Evolutionary conservation across 2,329 filamentous ascomycete genomes (phyloP).

Genomic region (Blastomyces parvus): DNA sequence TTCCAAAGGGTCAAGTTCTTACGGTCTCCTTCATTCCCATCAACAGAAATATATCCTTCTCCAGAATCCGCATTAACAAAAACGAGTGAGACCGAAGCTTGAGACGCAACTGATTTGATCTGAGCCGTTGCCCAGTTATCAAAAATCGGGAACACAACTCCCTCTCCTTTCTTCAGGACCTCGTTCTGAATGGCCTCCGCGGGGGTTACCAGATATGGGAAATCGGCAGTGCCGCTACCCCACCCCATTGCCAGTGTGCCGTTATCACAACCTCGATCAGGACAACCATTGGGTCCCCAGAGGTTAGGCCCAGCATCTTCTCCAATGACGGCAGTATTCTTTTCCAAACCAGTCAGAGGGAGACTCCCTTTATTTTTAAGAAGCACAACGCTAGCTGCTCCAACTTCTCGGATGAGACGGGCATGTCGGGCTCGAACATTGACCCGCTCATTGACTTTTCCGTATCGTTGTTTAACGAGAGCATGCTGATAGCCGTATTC

Average conservation of each 20-base stretch:
- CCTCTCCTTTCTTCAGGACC: slow-evolving; percentile 54
- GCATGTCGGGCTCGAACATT: slow-evolving; percentile 73
- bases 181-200: slow-evolving; percentile 56
- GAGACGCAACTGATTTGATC: slow-evolving; percentile 42
- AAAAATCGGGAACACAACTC: slow-evolving; percentile 52
- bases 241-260: slow-evolving; percentile 56
- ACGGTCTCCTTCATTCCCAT: slow-evolving; percentile 77
- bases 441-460: slow-evolving; percentile 68
- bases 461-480: slow-evolving; percentile 51
- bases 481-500: slow-evolving; percentile 62
- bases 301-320: slow-evolving; percentile 70
- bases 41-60: slow-evolving; percentile 76
- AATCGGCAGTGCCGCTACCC: slow-evolving; percentile 52
- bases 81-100: slow-evolving; percentile 56
- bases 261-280: slow-evolving; percentile 54
- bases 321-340: slow-evolving; percentile 67
- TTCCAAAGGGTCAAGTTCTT: slow-evolving; percentile 89
- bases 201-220: slow-evolving; percentile 55
- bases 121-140: slow-evolving; percentile 48
- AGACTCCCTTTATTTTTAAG: slow-evolving; percentile 73
- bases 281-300: slow-evolving; percentile 68
- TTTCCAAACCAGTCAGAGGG: slow-evolving; percentile 65
- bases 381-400: slow-evolving; percentile 71
- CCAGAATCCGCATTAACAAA: slow-evolving; percentile 84
- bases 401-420: slow-evolving; percentile 62